Evolutionary conservation across 805 yeast genomes (phyloP).

Genomic region (Candida pseudoglaebosa): DNA sequence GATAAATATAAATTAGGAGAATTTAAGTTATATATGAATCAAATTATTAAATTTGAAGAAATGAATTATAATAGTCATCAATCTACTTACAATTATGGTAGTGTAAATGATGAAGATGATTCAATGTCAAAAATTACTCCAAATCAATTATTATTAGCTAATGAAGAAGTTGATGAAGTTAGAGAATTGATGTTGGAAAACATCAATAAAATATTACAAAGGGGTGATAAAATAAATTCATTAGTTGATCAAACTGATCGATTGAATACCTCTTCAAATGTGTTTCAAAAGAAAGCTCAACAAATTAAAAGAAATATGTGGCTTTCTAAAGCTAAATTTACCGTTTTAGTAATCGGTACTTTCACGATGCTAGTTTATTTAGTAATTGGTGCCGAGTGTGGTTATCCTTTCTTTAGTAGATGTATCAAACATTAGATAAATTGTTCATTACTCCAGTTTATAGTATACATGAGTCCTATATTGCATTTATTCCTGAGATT

Average conservation of each 20-base stretch:
- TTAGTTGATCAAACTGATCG: constrained; percentile 78
- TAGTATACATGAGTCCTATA: too few species aligned
- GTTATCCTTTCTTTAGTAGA: constrained; percentile 44
- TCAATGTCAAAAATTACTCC: constrained; percentile 23
- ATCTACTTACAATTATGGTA: constrained; percentile 31
- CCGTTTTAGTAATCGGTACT: constrained; percentile 21
- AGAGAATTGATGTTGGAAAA: constrained; percentile 68
- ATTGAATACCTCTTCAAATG: constrained; percentile 60
- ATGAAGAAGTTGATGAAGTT: constrained; percentile 60
- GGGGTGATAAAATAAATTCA: constrained; percentile 72
- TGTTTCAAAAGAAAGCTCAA: constrained; percentile 67
- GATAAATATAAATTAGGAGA: constrained; percentile 37
- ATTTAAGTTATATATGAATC: constrained; percentile 54
- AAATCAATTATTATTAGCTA: constrained; percentile 37
- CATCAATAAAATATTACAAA: constrained; percentile 62
- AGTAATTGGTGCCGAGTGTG: constrained; percentile 50
- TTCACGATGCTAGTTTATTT: constrained; percentile 36
- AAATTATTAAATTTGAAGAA: constrained; percentile 54
- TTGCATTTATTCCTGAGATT: neutral
- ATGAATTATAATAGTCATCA: constrained; percentile 36
- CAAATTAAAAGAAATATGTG: constrained; percentile 63
- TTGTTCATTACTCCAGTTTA: neutral
- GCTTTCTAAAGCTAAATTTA: constrained; percentile 55
- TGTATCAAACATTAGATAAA: constrained; percentile 19
- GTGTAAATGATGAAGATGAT: constrained; percentile 17